Evolutionary conservation across 331 rosid genomes (phyloP), one percentile per base, ranked within the genome.

Genomic region (Pyrus hybrid): DNA sequence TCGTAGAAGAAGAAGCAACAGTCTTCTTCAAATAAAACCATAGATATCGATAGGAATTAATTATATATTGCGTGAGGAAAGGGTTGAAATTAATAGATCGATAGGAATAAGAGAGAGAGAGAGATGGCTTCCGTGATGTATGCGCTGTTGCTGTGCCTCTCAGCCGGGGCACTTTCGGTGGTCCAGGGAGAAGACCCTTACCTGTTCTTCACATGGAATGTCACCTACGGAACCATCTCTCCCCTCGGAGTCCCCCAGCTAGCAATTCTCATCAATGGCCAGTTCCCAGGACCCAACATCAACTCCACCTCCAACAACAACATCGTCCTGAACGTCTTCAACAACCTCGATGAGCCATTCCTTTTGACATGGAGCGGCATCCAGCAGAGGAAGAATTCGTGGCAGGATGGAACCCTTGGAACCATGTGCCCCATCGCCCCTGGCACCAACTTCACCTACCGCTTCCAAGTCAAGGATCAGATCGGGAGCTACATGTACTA

Each of bases 241-340:
- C 93, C 93, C 9, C 35, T 87, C 1, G 91, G 93, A 3, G 68
- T 81, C 5, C 89, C 93, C 1, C 88, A 87, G 12, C 88, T 85
- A 41, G 91, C 72, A 23, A 86, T 88, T 54, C 86, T 88, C n/a
- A 83, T 88, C 60, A 88, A 88, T 22, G 87, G 83, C 6, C 77
- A 86, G 69, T 88, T 88, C 76, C 91, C 93, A 0, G 91, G 93
- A 6, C 93, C 93, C 14, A 88, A 82, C 74, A 88, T 88, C 47
- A 89, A 89, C 75, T 75, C 83, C 63, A 85, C 91, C 37, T 72
- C 78, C 83, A 89, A 89, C 82, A 89, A 89, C 69, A 89, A 89
- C 72, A 60, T 87, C 11, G 86, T 87, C 1, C 2, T 89, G 2
- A 85, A 87, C 5, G 78, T 87, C 22, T 74, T 78, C 70, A 87